Conservation (phyloP, 192 early-diverging fungal genomes). For the Lunasporangiospora selenospora region DNA sequence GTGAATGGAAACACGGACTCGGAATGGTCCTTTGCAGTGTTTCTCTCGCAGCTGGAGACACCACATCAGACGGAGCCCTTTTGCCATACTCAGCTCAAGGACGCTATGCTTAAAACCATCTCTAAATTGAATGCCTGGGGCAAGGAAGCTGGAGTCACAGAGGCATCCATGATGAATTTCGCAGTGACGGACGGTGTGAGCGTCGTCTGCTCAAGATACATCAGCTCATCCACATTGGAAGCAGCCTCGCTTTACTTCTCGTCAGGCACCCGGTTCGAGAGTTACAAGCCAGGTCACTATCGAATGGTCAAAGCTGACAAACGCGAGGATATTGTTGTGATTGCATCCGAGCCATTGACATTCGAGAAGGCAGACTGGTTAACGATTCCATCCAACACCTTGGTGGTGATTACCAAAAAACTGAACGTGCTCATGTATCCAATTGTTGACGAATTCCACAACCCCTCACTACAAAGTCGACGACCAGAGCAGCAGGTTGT, state of each 20-base stretch:
- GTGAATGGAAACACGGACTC: conserved; percentile 84
- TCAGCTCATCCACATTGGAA: conserved; percentile 69
- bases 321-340: conserved; percentile 83
- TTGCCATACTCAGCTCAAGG: conserved; percentile 64
- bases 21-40: conserved; percentile 83
- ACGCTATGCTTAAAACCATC: conserved; percentile 80
- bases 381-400: conserved; percentile 76
- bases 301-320: conserved; percentile 73
- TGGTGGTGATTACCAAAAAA: conserved; percentile 78
- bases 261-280: conserved; percentile 75
- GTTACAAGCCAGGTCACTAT: conserved; percentile 72
- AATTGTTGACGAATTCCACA: conserved; percentile 72
- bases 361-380: conserved; percentile 85
- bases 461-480: conserved; percentile 30
- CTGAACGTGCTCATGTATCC: conserved; percentile 78
- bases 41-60: conserved; percentile 69
- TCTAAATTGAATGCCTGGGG: conserved; percentile 76
- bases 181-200: conserved; percentile 82
- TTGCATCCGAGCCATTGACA: conserved; percentile 82
- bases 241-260: conserved; percentile 83
- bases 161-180: conserved; percentile 80
- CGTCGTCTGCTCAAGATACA: conserved; percentile 80
- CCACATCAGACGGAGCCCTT: conserved; percentile 58
- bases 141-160: conserved; percentile 64
- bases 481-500: conserved; percentile 18